Evolutionary conservation across 1,284 basidiomycete genomes (phyloP).

Genomic region (Erythrobasidium hasegawianum): DNA sequence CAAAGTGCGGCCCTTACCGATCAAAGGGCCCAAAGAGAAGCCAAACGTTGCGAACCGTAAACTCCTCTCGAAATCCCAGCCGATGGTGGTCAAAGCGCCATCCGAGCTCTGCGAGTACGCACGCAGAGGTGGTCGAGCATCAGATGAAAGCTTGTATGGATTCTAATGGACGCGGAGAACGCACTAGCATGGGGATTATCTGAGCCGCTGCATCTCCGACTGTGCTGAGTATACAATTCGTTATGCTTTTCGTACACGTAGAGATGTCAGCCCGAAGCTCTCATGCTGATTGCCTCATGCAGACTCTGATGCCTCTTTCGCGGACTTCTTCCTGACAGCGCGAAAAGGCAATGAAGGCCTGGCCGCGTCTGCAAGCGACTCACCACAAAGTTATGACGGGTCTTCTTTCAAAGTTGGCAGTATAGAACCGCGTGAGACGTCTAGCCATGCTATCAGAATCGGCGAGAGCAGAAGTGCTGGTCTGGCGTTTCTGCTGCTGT

Average conservation of each 20-base stretch:
- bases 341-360: background rate
- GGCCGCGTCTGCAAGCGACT: background rate
- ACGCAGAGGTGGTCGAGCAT: no score
- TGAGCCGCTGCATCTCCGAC: slow-evolving; percentile 30
- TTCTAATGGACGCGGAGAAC: background rate
- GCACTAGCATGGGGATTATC: slow-evolving; percentile 30
- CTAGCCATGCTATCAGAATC: slow-evolving; percentile 14
- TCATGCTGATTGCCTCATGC: background rate
- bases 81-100: slow-evolving; percentile 1
- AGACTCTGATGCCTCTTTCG: background rate
- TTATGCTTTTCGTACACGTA: slow-evolving; percentile 13
- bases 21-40: slow-evolving; percentile 31
- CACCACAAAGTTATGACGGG: slow-evolving; percentile 31
- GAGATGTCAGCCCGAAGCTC: slow-evolving; percentile 1
- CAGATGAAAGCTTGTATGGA: background rate
- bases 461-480: background rate
- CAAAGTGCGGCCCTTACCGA: slow-evolving; percentile 11
- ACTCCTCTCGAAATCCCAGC: slow-evolving; percentile 27
- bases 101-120: background rate
- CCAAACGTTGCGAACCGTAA: slow-evolving; percentile 33
- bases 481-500: slow-evolving; percentile 3
- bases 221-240: slow-evolving; percentile 28
- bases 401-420: slow-evolving; percentile 27
- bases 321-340: background rate
- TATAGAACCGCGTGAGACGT: slow-evolving; percentile 27